A percentile compares a stretch with the other conserved stretches of the same genome.
Conservation (phyloP, 208 protist species). For the Acanthamoeba culbertsoni region DNA sequence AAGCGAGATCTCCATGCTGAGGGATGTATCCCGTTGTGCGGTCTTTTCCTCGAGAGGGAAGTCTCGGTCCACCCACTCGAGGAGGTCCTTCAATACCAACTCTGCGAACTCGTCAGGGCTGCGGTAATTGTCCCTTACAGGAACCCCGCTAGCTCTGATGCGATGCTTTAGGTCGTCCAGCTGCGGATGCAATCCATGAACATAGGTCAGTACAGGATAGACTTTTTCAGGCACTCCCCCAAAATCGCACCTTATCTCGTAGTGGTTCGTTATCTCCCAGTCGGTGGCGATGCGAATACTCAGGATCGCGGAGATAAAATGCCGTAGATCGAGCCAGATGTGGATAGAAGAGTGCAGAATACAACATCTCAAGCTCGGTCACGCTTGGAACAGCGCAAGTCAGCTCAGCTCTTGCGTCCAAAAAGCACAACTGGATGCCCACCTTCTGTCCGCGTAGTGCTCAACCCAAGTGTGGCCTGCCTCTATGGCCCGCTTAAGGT, state of each 20-base stretch:
- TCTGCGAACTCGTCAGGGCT: background rate
- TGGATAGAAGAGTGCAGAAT: constrained; percentile 43
- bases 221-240: too few relatives aligned
- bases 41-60: background rate
- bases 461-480: background rate
- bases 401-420: background rate
- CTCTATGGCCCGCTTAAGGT: background rate
- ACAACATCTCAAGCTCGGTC: constrained; percentile 49
- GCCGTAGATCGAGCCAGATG: background rate
- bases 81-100: background rate
- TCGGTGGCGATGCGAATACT: constrained; percentile 5
- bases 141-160: background rate
- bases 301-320: constrained; percentile 18
- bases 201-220: background rate
- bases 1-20: background rate
- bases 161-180: constrained; percentile 34
- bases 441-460: constrained; percentile 1
- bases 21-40: too few relatives aligned
- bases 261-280: background rate
- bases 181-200: background rate
- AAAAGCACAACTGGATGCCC: background rate
- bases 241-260: background rate
- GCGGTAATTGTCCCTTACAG: background rate
- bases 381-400: background rate
- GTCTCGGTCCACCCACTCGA: background rate